Percentiles rank a stretch among this genome's conserved stretches.
These are phyloP conservation scores for Rhizopogon salebrosus DNA, from an alignment of 768 basidiomycete species.

Conservation along the genomic window DNA sequence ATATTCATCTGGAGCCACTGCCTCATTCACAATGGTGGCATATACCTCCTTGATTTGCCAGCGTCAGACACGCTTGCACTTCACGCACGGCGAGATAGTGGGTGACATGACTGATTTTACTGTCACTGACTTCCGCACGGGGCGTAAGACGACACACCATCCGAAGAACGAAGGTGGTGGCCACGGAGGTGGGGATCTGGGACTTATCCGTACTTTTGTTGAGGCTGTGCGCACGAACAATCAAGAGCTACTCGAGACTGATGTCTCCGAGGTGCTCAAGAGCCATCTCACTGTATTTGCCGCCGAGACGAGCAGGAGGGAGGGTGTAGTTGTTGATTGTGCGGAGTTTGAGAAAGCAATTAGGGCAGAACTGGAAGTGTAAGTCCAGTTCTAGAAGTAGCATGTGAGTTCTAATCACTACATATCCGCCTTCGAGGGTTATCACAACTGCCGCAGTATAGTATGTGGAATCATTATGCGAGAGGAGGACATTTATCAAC, in stretches of 20 bases:
- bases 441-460: neutral
- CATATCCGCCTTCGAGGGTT: too few species aligned
- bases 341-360: conserved; percentile 53
- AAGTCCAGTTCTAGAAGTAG: neutral
- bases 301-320: conserved; percentile 69
- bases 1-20: conserved; percentile 76
- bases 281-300: conserved; percentile 87
- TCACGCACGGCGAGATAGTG: conserved; percentile 83
- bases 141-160: conserved; percentile 33
- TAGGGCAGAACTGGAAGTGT: conserved; percentile 27
- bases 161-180: conserved; percentile 61
- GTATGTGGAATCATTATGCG: neutral
- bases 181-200: conserved; percentile 82
- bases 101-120: conserved; percentile 78
- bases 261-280: conserved; percentile 62
- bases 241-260: conserved; percentile 63
- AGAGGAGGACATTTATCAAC: too few species aligned
- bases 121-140: conserved; percentile 69
- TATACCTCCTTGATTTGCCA: conserved; percentile 75
- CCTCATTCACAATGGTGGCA: conserved; percentile 87
- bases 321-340: conserved; percentile 68
- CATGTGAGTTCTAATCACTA: neutral
- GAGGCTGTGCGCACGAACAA: conserved; percentile 62
- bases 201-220: conserved; percentile 71
- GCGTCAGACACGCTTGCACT: conserved; percentile 81